Evolutionary conservation across 441 rosid genomes (phyloP).

Genomic region (Corymbia citriodora): DNA sequence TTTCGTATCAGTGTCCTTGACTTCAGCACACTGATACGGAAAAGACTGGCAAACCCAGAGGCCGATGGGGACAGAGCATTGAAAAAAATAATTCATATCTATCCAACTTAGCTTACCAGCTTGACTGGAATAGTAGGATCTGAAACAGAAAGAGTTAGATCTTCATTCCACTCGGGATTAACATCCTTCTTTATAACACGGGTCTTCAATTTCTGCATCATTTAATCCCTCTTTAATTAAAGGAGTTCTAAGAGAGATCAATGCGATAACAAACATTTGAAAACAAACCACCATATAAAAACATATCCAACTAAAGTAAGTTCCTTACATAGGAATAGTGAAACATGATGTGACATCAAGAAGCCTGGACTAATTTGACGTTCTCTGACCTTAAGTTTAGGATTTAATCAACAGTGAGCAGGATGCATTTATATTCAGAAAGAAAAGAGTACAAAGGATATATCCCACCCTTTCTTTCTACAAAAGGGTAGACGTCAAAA

Average conservation of each 20-base stretch:
- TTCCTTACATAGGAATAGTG: background rate
- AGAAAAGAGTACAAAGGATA: background rate
- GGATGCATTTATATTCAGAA: background rate
- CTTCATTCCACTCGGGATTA: conserved; percentile 17
- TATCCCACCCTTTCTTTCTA: background rate
- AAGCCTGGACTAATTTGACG: background rate
- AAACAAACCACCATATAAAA: background rate
- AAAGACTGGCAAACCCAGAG: background rate
- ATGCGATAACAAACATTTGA: background rate
- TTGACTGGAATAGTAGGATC: background rate
- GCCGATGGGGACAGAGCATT: background rate
- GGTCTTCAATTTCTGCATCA: conserved; percentile 9
- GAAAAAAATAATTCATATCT: background rate
- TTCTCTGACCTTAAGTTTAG: background rate
- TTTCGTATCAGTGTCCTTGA: background rate
- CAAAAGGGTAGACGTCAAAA: background rate
- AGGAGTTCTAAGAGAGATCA: background rate
- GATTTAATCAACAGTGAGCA: background rate
- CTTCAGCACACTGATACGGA: background rate
- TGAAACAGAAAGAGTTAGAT: conserved; percentile 7
- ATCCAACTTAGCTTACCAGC: conserved; percentile 1
- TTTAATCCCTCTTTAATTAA: background rate
- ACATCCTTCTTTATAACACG: conserved; percentile 10
- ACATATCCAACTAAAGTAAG: background rate
- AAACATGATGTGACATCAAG: background rate